phyloP scores from a whole-genome alignment of 768 basidiomycete species.

The Leccinum pellstonianum region DNA sequence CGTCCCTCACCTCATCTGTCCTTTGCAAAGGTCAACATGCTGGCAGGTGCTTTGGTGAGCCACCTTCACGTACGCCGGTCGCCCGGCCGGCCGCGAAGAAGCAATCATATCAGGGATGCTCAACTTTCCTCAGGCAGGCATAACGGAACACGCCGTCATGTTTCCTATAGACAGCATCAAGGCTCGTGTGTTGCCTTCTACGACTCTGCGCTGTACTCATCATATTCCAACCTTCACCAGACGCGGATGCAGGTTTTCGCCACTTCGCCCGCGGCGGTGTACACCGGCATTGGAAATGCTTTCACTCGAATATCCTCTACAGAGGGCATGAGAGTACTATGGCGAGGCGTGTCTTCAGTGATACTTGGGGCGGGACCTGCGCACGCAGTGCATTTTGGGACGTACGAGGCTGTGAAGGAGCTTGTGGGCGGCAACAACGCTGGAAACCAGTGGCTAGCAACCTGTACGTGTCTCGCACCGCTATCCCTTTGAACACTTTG shows the following conservation, averaged over 20 bases:
- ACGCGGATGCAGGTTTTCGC: conserved; percentile 99
- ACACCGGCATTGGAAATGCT: conserved; percentile 87
- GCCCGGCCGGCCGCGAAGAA: neutral
- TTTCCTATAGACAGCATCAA: conserved; percentile 99
- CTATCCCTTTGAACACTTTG: conserved; percentile 1
- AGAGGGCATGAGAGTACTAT: conserved; percentile 87
- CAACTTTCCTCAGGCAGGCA: conserved; percentile 74
- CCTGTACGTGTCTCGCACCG: conserved; percentile 56
- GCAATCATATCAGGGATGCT: conserved; percentile 9
- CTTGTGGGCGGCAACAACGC: conserved; percentile 77
- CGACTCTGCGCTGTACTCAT: conserved; percentile 7
- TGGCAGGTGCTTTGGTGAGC: conserved; percentile 92
- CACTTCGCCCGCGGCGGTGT: conserved; percentile 79
- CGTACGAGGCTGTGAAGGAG: conserved; percentile 93
- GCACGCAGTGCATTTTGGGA: conserved; percentile 97
- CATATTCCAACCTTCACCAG: conserved; percentile 39
- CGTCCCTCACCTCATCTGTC: conserved; percentile 16
- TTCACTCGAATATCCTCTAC: conserved; percentile 91
- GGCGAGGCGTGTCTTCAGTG: conserved; percentile 96
- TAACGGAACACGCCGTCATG: conserved; percentile 99
- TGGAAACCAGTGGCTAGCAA: conserved; percentile 83
- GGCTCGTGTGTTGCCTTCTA: conserved; percentile 45
- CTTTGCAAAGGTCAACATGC: conserved; percentile 80
- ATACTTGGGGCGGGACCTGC: conserved; percentile 97
- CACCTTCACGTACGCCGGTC: conserved; percentile 6